phyloP scores from a whole-genome alignment of 192 early-diverging fungal species.

The Mortierella alpina region DNA sequence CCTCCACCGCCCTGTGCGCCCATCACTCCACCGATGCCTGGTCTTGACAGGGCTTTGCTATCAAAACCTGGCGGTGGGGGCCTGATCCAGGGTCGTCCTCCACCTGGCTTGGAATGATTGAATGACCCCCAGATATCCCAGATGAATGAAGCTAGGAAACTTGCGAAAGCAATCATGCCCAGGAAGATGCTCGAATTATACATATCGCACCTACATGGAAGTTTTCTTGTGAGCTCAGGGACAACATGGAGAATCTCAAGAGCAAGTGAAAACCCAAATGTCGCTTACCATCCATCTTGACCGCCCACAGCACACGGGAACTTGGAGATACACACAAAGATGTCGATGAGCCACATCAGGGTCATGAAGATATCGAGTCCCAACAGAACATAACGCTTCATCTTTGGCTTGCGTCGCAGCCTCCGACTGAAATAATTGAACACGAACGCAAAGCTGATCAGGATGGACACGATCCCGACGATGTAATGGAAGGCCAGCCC shows the following conservation, averaged over 20 bases:
- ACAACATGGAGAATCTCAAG: background rate
- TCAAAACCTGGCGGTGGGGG: conserved; percentile 39
- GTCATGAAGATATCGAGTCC: conserved; percentile 50
- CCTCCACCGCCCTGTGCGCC: background rate
- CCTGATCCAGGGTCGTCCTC: conserved; percentile 21
- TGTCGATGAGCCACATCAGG: conserved; percentile 33
- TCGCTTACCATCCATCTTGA: conserved; percentile 38
- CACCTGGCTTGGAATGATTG: conserved; percentile 23
- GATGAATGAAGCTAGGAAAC: conserved; percentile 25
- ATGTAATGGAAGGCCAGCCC: conserved; percentile 45
- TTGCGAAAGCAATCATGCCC: conserved; percentile 19
- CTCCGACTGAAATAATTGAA: conserved; percentile 42
- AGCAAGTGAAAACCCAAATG: background rate
- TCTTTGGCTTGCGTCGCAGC: conserved; percentile 26
- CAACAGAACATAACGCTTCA: conserved; percentile 44
- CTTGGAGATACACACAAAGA: conserved; percentile 50
- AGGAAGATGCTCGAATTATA: conserved; percentile 47
- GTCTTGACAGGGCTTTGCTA: background rate
- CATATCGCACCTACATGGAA: conserved; percentile 44
- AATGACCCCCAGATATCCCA: conserved; percentile 54
- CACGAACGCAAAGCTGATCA: conserved; percentile 31
- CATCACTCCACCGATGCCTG: background rate
- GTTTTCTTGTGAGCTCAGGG: background rate
- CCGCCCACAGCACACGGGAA: conserved; percentile 48
- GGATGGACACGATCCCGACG: conserved; percentile 19